These are phyloP conservation scores for Mortierella alpina DNA, from an alignment of 192 early-diverging fungal genomes.

Conservation along the genomic window DNA sequence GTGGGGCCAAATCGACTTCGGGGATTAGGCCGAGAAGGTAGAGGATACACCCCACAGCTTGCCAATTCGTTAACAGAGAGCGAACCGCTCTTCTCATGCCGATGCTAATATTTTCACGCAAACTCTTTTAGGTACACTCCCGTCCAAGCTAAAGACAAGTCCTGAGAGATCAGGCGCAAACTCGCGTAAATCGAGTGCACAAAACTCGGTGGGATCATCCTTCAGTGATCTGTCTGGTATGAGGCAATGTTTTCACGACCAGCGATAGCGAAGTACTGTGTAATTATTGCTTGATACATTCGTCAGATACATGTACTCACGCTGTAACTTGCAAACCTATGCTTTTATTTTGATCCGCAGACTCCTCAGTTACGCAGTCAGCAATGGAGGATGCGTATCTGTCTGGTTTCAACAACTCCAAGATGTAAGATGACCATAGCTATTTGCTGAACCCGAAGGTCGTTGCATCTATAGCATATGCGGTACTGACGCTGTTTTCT, in stretches of 20 bases:
- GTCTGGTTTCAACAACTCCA: conserved; percentile 63
- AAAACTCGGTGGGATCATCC: conserved; percentile 58
- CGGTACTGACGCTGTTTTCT: background rate
- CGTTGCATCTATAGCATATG: background rate
- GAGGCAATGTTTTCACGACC: background rate
- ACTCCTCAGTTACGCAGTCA: conserved; percentile 66
- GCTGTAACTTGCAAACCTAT: background rate
- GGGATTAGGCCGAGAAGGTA: conserved; percentile 34
- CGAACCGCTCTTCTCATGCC: too few species aligned
- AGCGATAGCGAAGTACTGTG: too few species aligned
- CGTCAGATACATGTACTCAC: too few species aligned
- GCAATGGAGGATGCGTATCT: conserved; percentile 65
- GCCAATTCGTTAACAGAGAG: too few species aligned
- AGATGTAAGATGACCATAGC: conserved; percentile 52
- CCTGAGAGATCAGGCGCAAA: conserved; percentile 35
- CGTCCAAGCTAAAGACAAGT: conserved; percentile 13
- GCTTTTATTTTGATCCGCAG: conserved; percentile 15
- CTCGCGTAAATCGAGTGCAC: conserved; percentile 46
- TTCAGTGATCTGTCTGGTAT: conserved; percentile 63
- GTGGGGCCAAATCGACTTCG: conserved; percentile 4
- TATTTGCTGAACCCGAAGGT: background rate
- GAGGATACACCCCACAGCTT: background rate
- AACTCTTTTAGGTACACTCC: background rate
- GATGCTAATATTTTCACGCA: too few species aligned
- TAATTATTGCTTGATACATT: background rate